Base-by-base conservation (phyloP, 805 yeast genomes). In the Lipomyces yamadae region DNA sequence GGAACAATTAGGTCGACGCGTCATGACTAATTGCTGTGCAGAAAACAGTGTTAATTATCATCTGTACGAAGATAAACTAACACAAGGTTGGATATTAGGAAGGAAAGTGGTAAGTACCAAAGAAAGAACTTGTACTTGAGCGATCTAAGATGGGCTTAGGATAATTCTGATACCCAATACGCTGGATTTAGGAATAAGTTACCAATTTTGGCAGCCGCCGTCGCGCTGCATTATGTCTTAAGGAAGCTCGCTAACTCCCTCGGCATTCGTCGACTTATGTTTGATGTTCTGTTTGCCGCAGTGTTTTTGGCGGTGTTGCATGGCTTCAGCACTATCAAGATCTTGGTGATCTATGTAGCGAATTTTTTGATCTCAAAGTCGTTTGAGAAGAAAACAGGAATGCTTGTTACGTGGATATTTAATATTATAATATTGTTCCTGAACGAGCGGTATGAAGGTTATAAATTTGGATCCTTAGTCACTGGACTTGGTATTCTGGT, bases 161-260 rank as follows among this genome's bases (percentile, higher is more conserved):
- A 95, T 77, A 93, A 94, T 76, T 89, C 97, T 4, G 99, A 95
- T 76, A 81, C 83, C 39, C 99, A 95, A 77, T 95, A 94, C 75
- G 78, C 91, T 33, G 91, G 92, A 74, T 92, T 95, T 76, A 84
- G 99, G 73, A 88, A 90, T 75, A 92, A 92, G 75, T 81, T 94
- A 70, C 84, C 86, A 11, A 76, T 89, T 59, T 79, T 95, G 59
- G 74, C 81, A n/a, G 84, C 79, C 0, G 80, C 91, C 59, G 82
- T 88, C 63, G 70, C 74, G 0, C 75, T 80, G 1, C 98, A 95
- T 77, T 76, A 81, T 3, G 58, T 74, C 0, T 64, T 88, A 7
- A 85, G 97, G 72, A 76, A 78, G 60, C 8, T 72, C 1, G 66
- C 75, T 1, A 56, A 73, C 6, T 50, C 60, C 0, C 56, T 80